Base-by-base conservation (phyloP, 768 basidiomycete species). In the Mycena floridula region DNA sequence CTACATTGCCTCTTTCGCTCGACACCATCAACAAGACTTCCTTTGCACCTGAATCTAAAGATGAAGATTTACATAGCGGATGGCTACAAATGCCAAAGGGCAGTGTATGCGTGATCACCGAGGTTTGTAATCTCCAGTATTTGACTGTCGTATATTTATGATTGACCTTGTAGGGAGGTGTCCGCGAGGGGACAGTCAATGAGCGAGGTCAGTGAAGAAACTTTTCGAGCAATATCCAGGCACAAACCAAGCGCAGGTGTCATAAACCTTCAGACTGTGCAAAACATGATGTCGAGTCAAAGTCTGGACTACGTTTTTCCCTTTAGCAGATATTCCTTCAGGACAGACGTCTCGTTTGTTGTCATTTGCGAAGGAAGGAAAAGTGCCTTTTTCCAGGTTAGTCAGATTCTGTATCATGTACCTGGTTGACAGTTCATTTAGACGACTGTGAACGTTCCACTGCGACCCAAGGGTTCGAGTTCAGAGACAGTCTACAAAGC, bases 251-350 rank as follows among this genome's bases (percentile, higher is more conserved):
- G 5, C 15, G 0, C 48, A 83, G 88, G 87, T 4, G 52, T 89
- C 16, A 59, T 60, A 47, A 90, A 87, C 50, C 63, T 91, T 25
- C 72, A 65, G 28, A 72, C 80, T 2, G 59, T 81, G 15, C 86
- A 89, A 54, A 73, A 81, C 40, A 70, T 74, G 47, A 79, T 90
- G 57, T 66, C 65, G 37, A 60, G 65, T 6, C 89, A 92, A 53
- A 81, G 76, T 0, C 62, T 90, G 23, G 73, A 80, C 20, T 92
- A 91, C 56, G 59, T 72, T 25, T 92, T 89, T 56, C 89, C 89
- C 1, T 91, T 77, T 60, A 85, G 80, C 56, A 69, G 58, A 46
- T 90, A 84, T 59, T 60, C 71, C 7, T 90, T 92, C 54, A 69
- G 79, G 16, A 89, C 86, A 1, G 86, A 89, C 52, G 61, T 86